Evolutionary conservation across 179 eudicot genomes (phyloP), one percentile per base, ranked within the genome.

Genomic region (Silene coronaria): DNA sequence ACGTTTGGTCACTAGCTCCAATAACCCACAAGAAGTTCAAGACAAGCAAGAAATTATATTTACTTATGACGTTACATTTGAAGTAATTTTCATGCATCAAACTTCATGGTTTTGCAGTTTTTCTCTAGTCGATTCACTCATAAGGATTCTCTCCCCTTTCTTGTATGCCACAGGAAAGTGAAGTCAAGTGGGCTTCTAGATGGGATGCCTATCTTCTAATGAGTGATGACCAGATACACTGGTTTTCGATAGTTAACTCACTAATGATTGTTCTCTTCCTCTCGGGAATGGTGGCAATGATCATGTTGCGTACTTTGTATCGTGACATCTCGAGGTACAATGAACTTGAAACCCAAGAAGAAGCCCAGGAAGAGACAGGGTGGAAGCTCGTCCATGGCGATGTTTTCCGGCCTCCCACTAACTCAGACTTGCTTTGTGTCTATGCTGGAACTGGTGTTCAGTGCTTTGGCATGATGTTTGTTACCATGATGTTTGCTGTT

Each of bases 261-360:
- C 77, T 85, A 75, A 85, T 85, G 88, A 85, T 85, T 59, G 88
- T 85, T 46, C 83, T 85, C 53, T 85, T 85, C 72, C 86, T 85
- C 68, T 85, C 88, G 57, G 88, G 88, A 58, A 85, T 85, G 88
- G 88, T 85, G 62, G 88, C 88, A 14, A 85, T 85, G 88, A 85
- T 85, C 79, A 85, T 85, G 88, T 78, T 85, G 36, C 85, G 88
- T 58, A 85, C 88, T 21, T 79, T 85, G n/a, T 85, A 85, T 69
- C 84, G 88, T 58, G 88, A 85, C 74, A 85, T 85, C 55, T 83
- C 88, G 16, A 85, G 80, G 67, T 85, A 85, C 76, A 85, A 85
- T 36, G 86, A 85, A 57, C 81, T 85, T 32, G 88, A 85, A 68
- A 85, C 86, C 66, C 83, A 74, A 62, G 88, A 85, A 67, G 88